Percentiles rank a stretch among this genome's conserved stretches.
phyloP scores from a whole-genome alignment of 768 basidiomycete species.

The Lactarius sp. region DNA sequence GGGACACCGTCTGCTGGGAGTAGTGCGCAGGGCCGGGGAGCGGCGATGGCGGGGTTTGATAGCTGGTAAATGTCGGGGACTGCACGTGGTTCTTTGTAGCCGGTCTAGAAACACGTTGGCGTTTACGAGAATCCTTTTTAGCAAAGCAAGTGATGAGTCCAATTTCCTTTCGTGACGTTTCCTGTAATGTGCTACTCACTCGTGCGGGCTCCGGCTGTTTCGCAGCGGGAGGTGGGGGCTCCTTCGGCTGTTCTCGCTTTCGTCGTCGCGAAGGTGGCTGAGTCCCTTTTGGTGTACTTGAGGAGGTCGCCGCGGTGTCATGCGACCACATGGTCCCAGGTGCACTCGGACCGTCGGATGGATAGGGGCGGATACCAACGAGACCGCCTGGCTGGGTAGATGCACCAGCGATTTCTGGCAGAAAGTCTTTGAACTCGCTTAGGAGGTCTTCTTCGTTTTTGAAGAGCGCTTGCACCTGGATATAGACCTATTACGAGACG shows the following conservation, averaged over 20 bases:
- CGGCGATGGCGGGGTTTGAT: slow-evolving; percentile 22
- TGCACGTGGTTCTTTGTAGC: slow-evolving; percentile 22
- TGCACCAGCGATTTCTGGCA: slow-evolving; percentile 58
- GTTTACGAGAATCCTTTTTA: slow-evolving; percentile 24
- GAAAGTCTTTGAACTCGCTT: slow-evolving; percentile 75
- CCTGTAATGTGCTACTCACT: slow-evolving; percentile 7
- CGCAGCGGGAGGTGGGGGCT: slow-evolving; percentile 32
- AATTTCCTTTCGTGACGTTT: neutral
- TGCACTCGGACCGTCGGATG: slow-evolving; percentile 32
- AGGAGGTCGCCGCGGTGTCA: slow-evolving; percentile 9
- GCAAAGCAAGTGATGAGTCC: neutral
- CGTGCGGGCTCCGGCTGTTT: slow-evolving; percentile 15
- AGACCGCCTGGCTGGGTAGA: slow-evolving; percentile 39
- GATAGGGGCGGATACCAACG: slow-evolving; percentile 49
- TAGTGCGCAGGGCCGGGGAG: slow-evolving; percentile 20
- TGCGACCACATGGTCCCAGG: slow-evolving; percentile 28
- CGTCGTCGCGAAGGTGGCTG: slow-evolving; percentile 40
- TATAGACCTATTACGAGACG: slow-evolving; percentile 64
- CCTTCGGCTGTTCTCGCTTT: slow-evolving; percentile 49
- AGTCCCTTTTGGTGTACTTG: slow-evolving; percentile 21
- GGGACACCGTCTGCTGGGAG: slow-evolving; percentile 13
- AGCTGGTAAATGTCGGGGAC: slow-evolving; percentile 25
- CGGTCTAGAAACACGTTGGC: slow-evolving; percentile 20
- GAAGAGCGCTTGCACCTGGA: slow-evolving; percentile 76
- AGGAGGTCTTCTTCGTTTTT: slow-evolving; percentile 76